Conservation (phyloP, 306 rosid species). For the Cyamopsis tetragonoloba region DNA sequence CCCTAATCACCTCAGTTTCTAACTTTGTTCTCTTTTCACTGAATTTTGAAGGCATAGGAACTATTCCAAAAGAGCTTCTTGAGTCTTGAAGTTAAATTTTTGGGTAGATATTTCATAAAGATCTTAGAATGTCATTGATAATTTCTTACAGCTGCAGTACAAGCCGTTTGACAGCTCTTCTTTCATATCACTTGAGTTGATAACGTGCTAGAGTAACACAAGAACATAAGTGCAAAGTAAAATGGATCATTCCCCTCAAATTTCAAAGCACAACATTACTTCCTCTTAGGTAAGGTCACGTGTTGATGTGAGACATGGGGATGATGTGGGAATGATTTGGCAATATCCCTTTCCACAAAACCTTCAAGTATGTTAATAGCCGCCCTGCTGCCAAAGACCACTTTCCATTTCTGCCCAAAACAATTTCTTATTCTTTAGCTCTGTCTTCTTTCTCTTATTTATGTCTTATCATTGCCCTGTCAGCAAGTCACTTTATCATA, state of each 20-base stretch:
- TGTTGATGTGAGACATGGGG: not conserved
- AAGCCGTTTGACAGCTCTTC: no score
- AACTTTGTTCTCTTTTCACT: no score
- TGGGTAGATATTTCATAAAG: not conserved
- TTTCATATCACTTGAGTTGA: not conserved
- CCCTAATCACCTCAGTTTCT: no score
- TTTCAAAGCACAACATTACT: not conserved
- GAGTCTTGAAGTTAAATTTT: not conserved
- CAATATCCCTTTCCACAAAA: not conserved
- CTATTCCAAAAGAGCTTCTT: no score
- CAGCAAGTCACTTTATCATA: not conserved
- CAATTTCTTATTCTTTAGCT: not conserved
- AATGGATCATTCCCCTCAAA: not conserved
- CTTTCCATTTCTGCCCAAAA: no score
- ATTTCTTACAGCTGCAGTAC: not conserved
- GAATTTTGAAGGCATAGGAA: no score
- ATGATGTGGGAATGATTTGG: constrained; percentile 15
- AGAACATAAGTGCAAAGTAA: not conserved
- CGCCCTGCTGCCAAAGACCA: no score
- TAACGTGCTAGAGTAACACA: no score
- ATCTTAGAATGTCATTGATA: not conserved
- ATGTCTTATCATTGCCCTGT: not conserved
- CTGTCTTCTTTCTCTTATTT: not conserved
- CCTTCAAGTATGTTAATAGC: not conserved
- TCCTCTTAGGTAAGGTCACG: not conserved